phyloP scores from a whole-genome alignment of 306 rosid genomes.

The Datisca glomerata region DNA sequence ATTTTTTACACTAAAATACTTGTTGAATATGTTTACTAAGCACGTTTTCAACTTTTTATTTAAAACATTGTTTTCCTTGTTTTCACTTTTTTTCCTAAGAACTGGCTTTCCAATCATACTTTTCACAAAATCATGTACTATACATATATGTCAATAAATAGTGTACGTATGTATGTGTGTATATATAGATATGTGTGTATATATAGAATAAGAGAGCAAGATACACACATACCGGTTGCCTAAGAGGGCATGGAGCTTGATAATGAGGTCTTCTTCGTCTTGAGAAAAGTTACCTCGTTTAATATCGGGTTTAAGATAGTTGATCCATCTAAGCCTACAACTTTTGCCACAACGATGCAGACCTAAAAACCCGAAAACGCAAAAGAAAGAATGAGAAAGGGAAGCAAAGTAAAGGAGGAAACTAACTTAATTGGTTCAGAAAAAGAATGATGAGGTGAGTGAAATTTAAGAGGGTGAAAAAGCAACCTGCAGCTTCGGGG shows the following conservation, averaged over 20 bases:
- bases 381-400: background rate
- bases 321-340: constrained; percentile 71
- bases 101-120: too few species aligned
- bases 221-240: constrained; percentile 79
- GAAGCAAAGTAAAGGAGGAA: background rate
- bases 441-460: background rate
- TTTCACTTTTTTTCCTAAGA: too few species aligned
- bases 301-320: constrained; percentile 56
- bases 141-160: too few species aligned
- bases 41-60: too few species aligned
- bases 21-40: too few species aligned
- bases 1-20: too few species aligned
- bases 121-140: too few species aligned
- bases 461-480: too few species aligned
- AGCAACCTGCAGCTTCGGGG: constrained; percentile 60
- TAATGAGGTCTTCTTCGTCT: constrained; percentile 73
- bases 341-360: constrained; percentile 69
- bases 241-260: constrained; percentile 69
- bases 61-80: too few species aligned
- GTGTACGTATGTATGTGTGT: too few species aligned
- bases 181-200: too few species aligned
- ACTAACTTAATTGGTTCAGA: background rate
- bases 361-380: constrained; percentile 15
- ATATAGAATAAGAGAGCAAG: too few species aligned
- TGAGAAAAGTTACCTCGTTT: constrained; percentile 57